Evolutionary conservation across 2,329 filamentous ascomycete genomes (phyloP), one percentile per base, ranked within the genome.

Genomic region (Anthostomella pinea): DNA sequence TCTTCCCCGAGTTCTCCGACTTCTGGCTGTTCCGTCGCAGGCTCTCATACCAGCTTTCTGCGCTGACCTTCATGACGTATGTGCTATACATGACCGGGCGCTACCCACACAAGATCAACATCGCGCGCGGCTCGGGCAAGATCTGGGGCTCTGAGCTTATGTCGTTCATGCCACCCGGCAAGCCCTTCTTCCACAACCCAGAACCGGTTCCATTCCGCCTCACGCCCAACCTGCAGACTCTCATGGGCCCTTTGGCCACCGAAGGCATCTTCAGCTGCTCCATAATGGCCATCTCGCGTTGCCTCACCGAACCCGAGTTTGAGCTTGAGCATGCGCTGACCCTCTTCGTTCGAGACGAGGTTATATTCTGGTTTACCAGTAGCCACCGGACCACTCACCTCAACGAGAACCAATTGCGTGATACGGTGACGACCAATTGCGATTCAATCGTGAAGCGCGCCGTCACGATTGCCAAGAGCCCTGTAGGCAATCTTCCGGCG

Each of bases 1-100:
- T 82, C 5, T 97, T 93, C 66, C 85, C 89, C 19, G 84, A 87
- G 46, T 98, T 87, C 63, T 80, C 86, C 29, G 90, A 96, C 55
- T 96, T 97, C 72, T 98, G 91, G 89, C 78, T 98, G 39, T 99
- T 99, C 87, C 86, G 93, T 41, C 83, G 90, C 41, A 90, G 95
- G 49, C 95, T 98, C 67, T 86, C 88, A 15, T 96, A 97, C 70
- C 93, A 98, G 66, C 83, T 95, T 44, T 91, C 93, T 14, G 81
- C 90, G 2, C 76, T 97, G 47, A 95, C 93, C 1, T 98, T 98
- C 68, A 95, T 98, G 85, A 97, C 93, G 4, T 98, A 97, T 60
- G 85, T 96, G 41, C 84, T 99, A 69, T 91, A 91, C 68, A 97
- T 98, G 81, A 88, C 91, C 60, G 88, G 88, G 61, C 86, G 93